Percentiles rank a stretch among this genome's conserved stretches.
These are phyloP conservation scores for Bocquillonia castaneifolia DNA, from an alignment of 441 rosid genomes.

Conservation along the genomic window DNA sequence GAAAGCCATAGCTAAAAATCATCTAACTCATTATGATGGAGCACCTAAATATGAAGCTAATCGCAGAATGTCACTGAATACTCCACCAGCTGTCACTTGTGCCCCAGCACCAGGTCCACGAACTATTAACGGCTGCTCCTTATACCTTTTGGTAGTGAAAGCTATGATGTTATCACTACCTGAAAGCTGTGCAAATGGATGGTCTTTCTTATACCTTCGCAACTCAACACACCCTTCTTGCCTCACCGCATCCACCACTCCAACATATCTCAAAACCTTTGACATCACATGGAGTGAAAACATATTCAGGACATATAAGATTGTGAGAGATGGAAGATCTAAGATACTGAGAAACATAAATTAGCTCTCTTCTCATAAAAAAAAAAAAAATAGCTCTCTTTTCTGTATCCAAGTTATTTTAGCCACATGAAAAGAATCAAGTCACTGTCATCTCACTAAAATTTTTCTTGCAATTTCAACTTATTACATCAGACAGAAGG, in stretches of 20 bases:
- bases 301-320: background rate
- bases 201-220: slow-evolving; percentile 73
- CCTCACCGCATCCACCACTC: slow-evolving; percentile 67
- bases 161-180: slow-evolving; percentile 96
- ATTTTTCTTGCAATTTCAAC: background rate
- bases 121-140: slow-evolving; percentile 80
- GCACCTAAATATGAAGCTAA: slow-evolving; percentile 95
- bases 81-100: slow-evolving; percentile 95
- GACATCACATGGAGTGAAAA: background rate
- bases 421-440: too few species aligned
- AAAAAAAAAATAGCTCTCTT: too few species aligned
- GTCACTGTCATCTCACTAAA: background rate
- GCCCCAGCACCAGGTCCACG: slow-evolving; percentile 99
- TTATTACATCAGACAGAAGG: background rate
- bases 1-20: too few species aligned
- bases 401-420: background rate
- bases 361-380: too few species aligned
- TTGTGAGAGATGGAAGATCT: background rate
- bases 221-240: slow-evolving; percentile 69
- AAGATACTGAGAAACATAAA: background rate
- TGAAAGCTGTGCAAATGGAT: slow-evolving; percentile 88
- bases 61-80: slow-evolving; percentile 82
- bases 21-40: slow-evolving; percentile 47
- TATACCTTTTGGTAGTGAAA: slow-evolving; percentile 86
- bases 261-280: slow-evolving; percentile 88